A percentile compares a stretch with the other conserved stretches of the same genome.
Conservation (phyloP, 139 green algal genomes). For the Chlamydomonas eustigma region DNA sequence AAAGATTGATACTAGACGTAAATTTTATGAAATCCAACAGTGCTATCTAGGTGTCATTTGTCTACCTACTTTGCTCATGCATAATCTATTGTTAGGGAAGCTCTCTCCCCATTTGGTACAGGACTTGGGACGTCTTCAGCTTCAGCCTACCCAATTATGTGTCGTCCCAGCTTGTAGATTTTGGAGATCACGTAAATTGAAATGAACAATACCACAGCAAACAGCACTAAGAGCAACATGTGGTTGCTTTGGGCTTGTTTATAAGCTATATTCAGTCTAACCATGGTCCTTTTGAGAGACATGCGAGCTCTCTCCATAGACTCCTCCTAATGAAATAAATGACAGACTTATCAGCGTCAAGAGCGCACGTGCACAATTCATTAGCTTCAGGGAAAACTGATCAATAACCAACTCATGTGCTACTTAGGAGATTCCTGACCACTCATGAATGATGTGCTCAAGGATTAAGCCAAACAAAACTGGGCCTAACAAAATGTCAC, state of each 20-base stretch:
- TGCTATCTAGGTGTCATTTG: too few relatives aligned
- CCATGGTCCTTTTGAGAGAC: constrained; percentile 23
- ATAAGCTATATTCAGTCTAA: constrained; percentile 28
- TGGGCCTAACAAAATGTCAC: not conserved
- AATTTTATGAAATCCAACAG: too few relatives aligned
- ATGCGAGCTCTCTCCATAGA: constrained; percentile 34
- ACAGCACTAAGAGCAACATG: constrained; percentile 33
- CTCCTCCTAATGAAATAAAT: constrained; percentile 19
- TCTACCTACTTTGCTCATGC: too few relatives aligned
- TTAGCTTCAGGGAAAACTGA: not conserved
- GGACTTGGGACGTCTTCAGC: too few relatives aligned
- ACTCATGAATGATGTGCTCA: not conserved
- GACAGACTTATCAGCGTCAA: not conserved
- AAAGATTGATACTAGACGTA: too few relatives aligned
- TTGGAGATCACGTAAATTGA: constrained; percentile 26
- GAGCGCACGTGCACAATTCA: not conserved
- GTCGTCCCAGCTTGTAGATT: constrained; percentile 7
- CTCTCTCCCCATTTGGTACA: too few relatives aligned
- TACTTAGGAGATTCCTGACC: too few relatives aligned
- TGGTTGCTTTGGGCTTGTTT: constrained; percentile 27
- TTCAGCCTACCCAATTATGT: not conserved
- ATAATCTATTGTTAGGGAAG: too few relatives aligned
- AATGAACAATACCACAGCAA: constrained; percentile 23
- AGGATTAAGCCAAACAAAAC: not conserved
- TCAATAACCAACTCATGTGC: not conserved